phyloP scores from a whole-genome alignment of 176 grass and related monocot species.

The Tuctoria greenei region DNA sequence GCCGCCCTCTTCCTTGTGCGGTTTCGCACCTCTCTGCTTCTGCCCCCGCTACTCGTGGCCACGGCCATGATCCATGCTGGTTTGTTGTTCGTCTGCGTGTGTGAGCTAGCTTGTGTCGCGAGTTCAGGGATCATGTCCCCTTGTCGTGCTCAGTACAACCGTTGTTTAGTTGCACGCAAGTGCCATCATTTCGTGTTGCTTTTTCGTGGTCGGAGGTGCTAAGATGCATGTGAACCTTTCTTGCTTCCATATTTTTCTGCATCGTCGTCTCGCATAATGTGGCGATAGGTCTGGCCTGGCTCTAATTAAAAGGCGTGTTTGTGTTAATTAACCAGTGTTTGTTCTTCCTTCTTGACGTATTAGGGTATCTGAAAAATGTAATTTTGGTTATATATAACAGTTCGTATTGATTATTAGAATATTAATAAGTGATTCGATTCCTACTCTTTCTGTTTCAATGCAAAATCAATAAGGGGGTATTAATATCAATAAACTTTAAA shows the following conservation, averaged over 20 bases:
- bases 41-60: not conserved
- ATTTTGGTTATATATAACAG: not conserved
- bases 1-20: not conserved
- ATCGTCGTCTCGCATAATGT: not conserved
- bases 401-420: not conserved
- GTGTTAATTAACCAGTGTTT: not conserved
- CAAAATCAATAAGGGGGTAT: too few relatives aligned
- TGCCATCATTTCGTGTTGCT: not conserved
- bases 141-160: not conserved
- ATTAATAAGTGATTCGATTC: not conserved
- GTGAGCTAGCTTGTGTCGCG: not conserved
- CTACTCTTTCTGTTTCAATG: not conserved
- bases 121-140: not conserved
- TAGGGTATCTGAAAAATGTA: not conserved
- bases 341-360: not conserved
- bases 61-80: not conserved
- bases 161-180: not conserved
- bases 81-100: not conserved
- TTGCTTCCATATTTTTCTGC: not conserved
- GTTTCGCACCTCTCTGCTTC: not conserved
- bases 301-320: not conserved
- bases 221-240: not conserved
- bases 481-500: too few relatives aligned
- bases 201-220: constrained; percentile 12
- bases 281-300: not conserved